Conservation (phyloP, 306 rosid species). For the Clitoria ternatea region DNA sequence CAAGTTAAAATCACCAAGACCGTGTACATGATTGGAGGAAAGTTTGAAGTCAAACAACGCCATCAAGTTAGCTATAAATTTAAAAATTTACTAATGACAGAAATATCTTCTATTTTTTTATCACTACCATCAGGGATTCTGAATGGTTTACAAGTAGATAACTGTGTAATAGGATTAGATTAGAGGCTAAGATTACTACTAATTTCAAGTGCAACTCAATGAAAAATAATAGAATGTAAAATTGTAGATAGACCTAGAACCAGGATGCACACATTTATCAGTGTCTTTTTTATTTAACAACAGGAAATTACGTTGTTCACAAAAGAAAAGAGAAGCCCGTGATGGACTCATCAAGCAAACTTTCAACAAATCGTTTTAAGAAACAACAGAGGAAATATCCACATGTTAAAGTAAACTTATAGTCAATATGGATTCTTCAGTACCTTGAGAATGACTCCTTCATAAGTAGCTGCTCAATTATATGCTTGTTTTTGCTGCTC, state of each 20-base stretch:
- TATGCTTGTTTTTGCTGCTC: slow-evolving; percentile 44
- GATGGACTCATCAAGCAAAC: slow-evolving; percentile 13
- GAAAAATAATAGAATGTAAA: neutral
- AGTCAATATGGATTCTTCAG: neutral
- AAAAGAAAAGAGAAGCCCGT: too few relatives aligned
- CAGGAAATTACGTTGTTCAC: slow-evolving; percentile 7
- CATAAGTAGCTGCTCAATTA: slow-evolving; percentile 67
- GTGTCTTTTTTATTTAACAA: slow-evolving; percentile 3
- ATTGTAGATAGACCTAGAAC: neutral
- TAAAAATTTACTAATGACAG: neutral
- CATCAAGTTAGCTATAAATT: slow-evolving; percentile 7
- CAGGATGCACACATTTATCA: neutral
- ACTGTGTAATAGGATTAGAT: neutral
- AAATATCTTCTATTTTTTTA: neutral
- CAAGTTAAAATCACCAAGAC: neutral
- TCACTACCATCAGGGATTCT: neutral
- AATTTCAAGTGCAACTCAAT: slow-evolving; percentile 1
- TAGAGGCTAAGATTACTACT: neutral
- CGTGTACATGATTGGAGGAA: neutral
- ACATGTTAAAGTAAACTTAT: slow-evolving; percentile 5
- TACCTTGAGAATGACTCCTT: slow-evolving; percentile 90
- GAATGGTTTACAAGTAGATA: neutral
- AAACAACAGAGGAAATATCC: slow-evolving; percentile 13
- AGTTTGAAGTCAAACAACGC: neutral
- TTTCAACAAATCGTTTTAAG: neutral